Base-by-base conservation (phyloP, 1,139 yeast genomes). In the Candida frijolesensis region DNA sequence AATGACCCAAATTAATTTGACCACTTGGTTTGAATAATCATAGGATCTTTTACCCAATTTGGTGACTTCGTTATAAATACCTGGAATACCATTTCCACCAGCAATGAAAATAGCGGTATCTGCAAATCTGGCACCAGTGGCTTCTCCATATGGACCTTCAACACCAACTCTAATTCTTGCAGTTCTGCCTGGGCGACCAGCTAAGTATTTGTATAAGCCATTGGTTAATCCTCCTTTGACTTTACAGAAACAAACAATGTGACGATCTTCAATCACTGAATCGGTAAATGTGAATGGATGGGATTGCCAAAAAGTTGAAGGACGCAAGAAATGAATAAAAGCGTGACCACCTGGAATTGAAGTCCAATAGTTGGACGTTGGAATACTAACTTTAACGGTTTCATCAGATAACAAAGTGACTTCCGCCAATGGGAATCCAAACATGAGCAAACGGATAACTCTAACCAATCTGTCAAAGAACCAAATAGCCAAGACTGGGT, bases 341-440 rank as follows among this genome's bases (percentile, higher is more conserved):
- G 82, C 83, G 59, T 79, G 82, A 1, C 82, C 79, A 38, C 84
- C 84, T 11, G 82, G 80, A 41, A 65, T 59, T 1, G 77, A 59
- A 15, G 64, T 60, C 80, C 81, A 78, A 53, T 66, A 60, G 2
- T 56, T 59, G 11, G 81, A 79, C 43, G 66, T 73, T 2, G 79
- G 76, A 2, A 78, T 66, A 4, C 62, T 58, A 1, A 79, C 70
- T 56, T 71, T 71, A 19, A 79, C 64, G 3, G 79, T 73, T 53
- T 76, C 79, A 43, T 67, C 71, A 1, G 70, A 63, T 32, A 71
- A 54, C 34, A 79, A 59, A 25, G 61, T 53, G 9, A 77, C 66
- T 11, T 60, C 58, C 0, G 82, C 74, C 15, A 57, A 56, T 1
- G 78, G 79, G 51, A 66, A 63, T 1, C 83, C 83, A 57, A 75